A percentile compares a stretch with the other conserved stretches of the same genome.
Evolutionary conservation across 2,329 filamentous ascomycete genomes (phyloP).

Genomic region (Teratosphaeria viscida): DNA sequence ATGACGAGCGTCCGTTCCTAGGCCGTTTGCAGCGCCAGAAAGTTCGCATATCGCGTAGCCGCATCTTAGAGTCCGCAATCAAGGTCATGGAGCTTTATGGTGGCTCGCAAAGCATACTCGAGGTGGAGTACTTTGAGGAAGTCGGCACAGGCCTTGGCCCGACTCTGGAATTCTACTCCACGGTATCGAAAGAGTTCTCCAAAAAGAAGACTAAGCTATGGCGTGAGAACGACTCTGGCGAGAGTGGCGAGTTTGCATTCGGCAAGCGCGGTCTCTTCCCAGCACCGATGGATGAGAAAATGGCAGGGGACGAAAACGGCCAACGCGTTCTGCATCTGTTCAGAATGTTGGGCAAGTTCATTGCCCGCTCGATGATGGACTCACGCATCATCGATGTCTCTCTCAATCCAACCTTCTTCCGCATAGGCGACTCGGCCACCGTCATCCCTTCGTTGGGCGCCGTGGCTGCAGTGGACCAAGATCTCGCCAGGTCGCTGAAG

Average conservation of each 20-base stretch:
- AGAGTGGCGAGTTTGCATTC: conserved; percentile 71
- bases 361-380: conserved; percentile 95
- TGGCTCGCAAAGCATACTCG: conserved; percentile 87
- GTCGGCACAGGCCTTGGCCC: conserved; percentile 92
- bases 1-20: conserved; percentile 83
- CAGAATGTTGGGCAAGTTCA: conserved; percentile 91
- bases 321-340: conserved; percentile 81
- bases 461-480: conserved; percentile 78
- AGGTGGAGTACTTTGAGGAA: conserved; percentile 98
- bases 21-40: conserved; percentile 91
- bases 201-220: conserved; percentile 96
- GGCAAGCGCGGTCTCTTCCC: conserved; percentile 81
- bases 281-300: conserved; percentile 73
- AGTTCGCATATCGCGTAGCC: conserved; percentile 89
- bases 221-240: conserved; percentile 74
- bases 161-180: conserved; percentile 95
- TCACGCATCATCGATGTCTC: conserved; percentile 95
- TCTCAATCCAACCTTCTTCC: conserved; percentile 96
- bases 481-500: conserved; percentile 74
- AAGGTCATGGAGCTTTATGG: conserved; percentile 99
- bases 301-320: conserved; percentile 64
- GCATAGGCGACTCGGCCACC: conserved; percentile 62
- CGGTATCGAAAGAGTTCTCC: conserved; percentile 90
- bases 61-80: conserved; percentile 89
- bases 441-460: conserved; percentile 79